Percentiles rank a stretch among this genome's conserved stretches.
phyloP scores from a whole-genome alignment of 2,329 filamentous ascomycete species.

The Aspergillus udagawae region DNA sequence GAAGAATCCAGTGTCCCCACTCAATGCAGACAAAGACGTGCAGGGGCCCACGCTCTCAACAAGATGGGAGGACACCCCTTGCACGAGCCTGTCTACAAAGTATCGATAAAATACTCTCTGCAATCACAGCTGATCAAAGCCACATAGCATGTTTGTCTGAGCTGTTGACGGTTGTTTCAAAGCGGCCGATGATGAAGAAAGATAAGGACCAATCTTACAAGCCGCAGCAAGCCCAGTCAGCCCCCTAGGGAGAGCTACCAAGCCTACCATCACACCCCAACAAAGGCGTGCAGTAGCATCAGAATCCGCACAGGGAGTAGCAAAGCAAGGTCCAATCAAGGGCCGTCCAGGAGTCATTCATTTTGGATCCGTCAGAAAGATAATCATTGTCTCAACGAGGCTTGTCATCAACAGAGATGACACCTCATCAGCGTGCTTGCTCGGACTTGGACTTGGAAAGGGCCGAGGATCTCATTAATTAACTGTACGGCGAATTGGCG shows the following conservation, averaged over 20 bases:
- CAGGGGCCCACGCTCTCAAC: constrained; percentile 33
- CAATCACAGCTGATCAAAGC: background rate
- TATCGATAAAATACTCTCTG: background rate
- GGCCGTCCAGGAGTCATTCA: background rate
- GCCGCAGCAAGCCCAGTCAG: background rate
- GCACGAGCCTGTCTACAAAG: constrained; percentile 3
- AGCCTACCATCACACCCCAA: background rate
- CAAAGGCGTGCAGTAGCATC: background rate
- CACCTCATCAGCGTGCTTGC: background rate
- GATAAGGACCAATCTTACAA: background rate
- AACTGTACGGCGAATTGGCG: background rate
- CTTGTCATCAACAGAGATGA: background rate
- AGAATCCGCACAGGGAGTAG: background rate
- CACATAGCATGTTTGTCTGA: background rate
- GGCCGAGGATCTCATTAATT: background rate
- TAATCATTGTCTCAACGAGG: background rate
- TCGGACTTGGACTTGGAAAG: background rate
- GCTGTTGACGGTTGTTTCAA: background rate
- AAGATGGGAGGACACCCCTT: constrained; percentile 18
- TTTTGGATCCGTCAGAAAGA: background rate
- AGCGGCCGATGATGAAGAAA: background rate
- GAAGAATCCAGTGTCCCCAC: constrained; percentile 25
- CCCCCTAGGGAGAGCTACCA: background rate
- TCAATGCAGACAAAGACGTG: constrained; percentile 25
- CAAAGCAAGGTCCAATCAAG: background rate